Percentiles rank a stretch among this genome's conserved stretches.
phyloP scores from a whole-genome alignment of 2,329 filamentous ascomycete genomes.

The Aphanocladium album region DNA sequence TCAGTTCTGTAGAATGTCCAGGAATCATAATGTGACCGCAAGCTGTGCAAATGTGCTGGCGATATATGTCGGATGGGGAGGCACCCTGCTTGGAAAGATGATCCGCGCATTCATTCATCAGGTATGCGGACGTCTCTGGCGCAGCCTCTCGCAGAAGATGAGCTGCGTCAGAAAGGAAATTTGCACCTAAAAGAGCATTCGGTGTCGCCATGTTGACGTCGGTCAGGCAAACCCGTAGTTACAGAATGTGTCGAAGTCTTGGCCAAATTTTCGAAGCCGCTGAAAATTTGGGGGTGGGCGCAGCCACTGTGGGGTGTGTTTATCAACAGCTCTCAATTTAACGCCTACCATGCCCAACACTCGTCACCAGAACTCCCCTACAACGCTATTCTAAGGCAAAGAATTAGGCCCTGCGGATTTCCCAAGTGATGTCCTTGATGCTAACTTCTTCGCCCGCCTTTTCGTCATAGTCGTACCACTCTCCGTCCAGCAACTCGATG shows the following conservation, averaged over 20 bases:
- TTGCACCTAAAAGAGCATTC: slow-evolving; percentile 25
- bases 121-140: slow-evolving; percentile 53
- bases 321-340: slow-evolving; percentile 7
- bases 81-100: slow-evolving; percentile 45
- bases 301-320: slow-evolving; percentile 5
- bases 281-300: background rate
- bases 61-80: slow-evolving; percentile 41
- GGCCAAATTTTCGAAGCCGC: background rate
- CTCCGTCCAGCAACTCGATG: slow-evolving; percentile 81
- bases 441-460: slow-evolving; percentile 88
- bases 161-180: slow-evolving; percentile 54
- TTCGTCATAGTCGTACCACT: slow-evolving; percentile 98
- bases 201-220: slow-evolving; percentile 16
- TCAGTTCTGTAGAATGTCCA: slow-evolving; percentile 40
- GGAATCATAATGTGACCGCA: slow-evolving; percentile 58
- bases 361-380: background rate
- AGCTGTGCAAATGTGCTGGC: slow-evolving; percentile 50
- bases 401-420: slow-evolving; percentile 64
- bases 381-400: background rate
- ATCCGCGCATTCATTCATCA: slow-evolving; percentile 50
- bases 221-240: background rate
- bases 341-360: background rate
- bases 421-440: slow-evolving; percentile 85
- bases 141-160: slow-evolving; percentile 49
- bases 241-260: background rate